A percentile compares a stretch with the other conserved stretches of the same genome.
Conservation (phyloP, 2,329 filamentous ascomycete genomes). For the Aspergillus latus region DNA sequence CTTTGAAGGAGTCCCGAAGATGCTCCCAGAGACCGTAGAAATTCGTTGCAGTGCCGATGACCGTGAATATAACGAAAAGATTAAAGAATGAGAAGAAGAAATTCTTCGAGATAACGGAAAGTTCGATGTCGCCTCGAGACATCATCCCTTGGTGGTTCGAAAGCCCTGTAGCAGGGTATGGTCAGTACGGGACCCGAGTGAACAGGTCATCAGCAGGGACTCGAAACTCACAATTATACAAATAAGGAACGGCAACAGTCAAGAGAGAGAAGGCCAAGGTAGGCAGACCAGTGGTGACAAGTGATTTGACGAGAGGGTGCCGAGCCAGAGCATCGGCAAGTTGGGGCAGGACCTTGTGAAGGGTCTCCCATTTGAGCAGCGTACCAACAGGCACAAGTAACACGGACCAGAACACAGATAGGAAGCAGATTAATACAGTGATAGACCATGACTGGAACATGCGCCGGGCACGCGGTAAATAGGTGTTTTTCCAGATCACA, state of each 20-base stretch:
- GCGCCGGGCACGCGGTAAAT: constrained; percentile 70
- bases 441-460: constrained; percentile 79
- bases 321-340: constrained; percentile 66
- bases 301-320: constrained; percentile 69
- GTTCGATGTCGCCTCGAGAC: constrained; percentile 88
- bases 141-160: constrained; percentile 92
- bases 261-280: constrained; percentile 82
- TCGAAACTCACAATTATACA: constrained; percentile 73
- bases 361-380: constrained; percentile 76
- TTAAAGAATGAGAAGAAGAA: constrained; percentile 99
- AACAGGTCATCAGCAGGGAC: background rate
- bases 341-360: constrained; percentile 68
- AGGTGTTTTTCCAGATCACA: constrained; percentile 94
- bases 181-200: background rate
- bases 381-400: constrained; percentile 77
- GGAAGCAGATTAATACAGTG: constrained; percentile 75
- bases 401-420: constrained; percentile 86
- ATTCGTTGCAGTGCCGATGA: constrained; percentile 75
- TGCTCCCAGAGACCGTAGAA: constrained; percentile 65
- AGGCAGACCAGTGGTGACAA: constrained; percentile 84
- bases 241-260: constrained; percentile 84
- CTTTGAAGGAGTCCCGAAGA: constrained; percentile 71
- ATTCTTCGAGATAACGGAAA: constrained; percentile 95
- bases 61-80: constrained; percentile 91
- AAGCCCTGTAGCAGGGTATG: constrained; percentile 52